phyloP scores from a whole-genome alignment of 1,284 basidiomycete species.

The Cryptococcus wingfieldii region DNA sequence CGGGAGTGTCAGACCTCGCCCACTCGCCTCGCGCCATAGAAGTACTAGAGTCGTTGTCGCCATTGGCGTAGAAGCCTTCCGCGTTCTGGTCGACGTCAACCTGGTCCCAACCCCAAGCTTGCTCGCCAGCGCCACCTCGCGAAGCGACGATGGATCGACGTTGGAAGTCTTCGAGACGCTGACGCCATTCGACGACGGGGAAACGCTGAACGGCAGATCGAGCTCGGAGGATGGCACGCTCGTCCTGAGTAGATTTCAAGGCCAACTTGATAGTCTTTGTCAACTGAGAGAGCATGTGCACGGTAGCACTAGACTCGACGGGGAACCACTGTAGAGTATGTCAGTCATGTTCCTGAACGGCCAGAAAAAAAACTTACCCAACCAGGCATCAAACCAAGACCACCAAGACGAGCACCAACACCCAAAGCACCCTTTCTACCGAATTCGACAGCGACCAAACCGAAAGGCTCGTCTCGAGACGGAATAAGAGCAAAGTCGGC shows the following conservation, averaged over 20 bases:
- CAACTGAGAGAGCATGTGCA: constrained; percentile 90
- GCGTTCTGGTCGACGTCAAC: constrained; percentile 19
- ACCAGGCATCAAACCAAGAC: constrained; percentile 91
- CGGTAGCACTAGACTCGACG: constrained; percentile 82
- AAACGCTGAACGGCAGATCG: constrained; percentile 89
- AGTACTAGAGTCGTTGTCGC: constrained; percentile 29
- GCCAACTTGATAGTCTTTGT: constrained; percentile 91
- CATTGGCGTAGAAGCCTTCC: constrained; percentile 27
- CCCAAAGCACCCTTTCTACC: constrained; percentile 90
- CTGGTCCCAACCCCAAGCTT: constrained; percentile 62
- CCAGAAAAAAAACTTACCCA: constrained; percentile 65
- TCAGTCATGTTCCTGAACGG: constrained; percentile 3
- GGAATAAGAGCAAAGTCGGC: constrained; percentile 92
- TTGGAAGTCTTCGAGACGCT: constrained; percentile 90
- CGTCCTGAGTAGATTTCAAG: constrained; percentile 80
- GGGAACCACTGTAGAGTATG: constrained; percentile 72
- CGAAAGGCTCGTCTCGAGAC: constrained; percentile 90
- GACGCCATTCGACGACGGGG: constrained; percentile 93
- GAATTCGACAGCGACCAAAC: constrained; percentile 89
- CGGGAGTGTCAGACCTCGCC: constrained; percentile 36
- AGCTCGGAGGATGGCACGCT: constrained; percentile 82
- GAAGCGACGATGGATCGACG: constrained; percentile 71
- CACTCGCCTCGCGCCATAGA: constrained; percentile 50
- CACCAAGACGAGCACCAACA: constrained; percentile 85
- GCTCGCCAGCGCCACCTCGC: constrained; percentile 61